Evolutionary conservation across 345 rosid genomes (phyloP).

Genomic region (Boechera stricta): DNA sequence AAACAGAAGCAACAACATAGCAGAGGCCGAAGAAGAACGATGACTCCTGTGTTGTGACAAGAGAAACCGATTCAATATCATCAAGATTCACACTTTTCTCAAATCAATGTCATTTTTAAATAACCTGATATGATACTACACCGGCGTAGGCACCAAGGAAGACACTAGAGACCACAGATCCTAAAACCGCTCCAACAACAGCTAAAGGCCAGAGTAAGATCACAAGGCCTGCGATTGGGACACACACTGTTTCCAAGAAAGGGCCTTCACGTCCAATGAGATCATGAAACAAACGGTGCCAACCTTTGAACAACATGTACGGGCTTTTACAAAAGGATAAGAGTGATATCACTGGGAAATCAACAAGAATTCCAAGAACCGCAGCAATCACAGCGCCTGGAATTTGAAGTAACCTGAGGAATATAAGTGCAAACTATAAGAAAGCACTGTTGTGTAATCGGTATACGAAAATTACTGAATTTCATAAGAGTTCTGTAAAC

Average conservation of each 20-base stretch:
- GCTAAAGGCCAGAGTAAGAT: slow-evolving; percentile 97
- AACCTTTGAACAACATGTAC: slow-evolving; percentile 92
- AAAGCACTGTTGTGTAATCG: not conserved
- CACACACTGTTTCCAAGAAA: slow-evolving; percentile 95
- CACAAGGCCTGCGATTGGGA: slow-evolving; percentile 95
- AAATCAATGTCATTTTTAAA: not conserved
- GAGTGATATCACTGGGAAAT: slow-evolving; percentile 72
- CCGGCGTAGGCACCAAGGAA: slow-evolving; percentile 90
- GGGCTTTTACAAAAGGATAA: slow-evolving; percentile 83
- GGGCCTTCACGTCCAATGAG: slow-evolving; percentile 99
- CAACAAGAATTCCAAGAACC: slow-evolving; percentile 68
- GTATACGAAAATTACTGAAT: not conserved
- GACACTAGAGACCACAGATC: slow-evolving; percentile 73
- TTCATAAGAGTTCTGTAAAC: slow-evolving; percentile 46
- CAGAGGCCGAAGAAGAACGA: slow-evolving; percentile 88
- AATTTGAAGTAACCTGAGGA: slow-evolving; percentile 69
- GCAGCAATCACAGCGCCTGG: slow-evolving; percentile 71
- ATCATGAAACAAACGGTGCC: slow-evolving; percentile 93
- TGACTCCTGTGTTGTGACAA: slow-evolving; percentile 58
- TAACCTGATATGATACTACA: slow-evolving; percentile 71
- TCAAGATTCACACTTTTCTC: not conserved
- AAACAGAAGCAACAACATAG: slow-evolving; percentile 77
- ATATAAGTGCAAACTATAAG: slow-evolving; percentile 13
- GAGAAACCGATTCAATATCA: slow-evolving; percentile 5
- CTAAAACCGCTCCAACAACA: slow-evolving; percentile 87